These are phyloP conservation scores for Saprolegnia parasitica DNA, from an alignment of 352 stramenopile genomes.

Conservation along the genomic window DNA sequence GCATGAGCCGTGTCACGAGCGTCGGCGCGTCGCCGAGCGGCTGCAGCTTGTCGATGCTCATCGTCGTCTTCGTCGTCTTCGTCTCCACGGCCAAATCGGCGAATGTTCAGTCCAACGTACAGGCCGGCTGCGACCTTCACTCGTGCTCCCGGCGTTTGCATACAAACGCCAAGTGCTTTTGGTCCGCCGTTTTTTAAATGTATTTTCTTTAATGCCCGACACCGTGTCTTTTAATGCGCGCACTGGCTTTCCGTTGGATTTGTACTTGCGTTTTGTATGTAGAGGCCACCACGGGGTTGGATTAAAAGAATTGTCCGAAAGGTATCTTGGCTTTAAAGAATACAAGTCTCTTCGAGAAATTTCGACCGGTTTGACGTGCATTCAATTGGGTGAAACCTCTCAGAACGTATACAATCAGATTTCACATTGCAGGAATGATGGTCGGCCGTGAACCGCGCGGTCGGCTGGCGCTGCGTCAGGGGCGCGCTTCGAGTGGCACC, in stretches of 20 bases:
- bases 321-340: conserved; percentile 8
- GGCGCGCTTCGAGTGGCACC: not conserved
- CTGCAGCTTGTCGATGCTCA: conserved; percentile 26
- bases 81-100: conserved; percentile 15
- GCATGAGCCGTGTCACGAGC: conserved; percentile 23
- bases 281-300: not conserved
- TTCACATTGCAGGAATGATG: not conserved
- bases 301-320: not conserved
- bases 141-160: not conserved
- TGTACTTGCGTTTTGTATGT: not conserved
- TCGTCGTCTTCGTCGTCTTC: no score
- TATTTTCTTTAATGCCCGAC: conserved; percentile 3
- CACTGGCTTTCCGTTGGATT: conserved; percentile 21
- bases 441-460: not conserved
- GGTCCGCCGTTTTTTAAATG: not conserved
- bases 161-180: not conserved
- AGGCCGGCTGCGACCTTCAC: conserved; percentile 1
- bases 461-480: not conserved
- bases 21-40: conserved; percentile 6
- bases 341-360: conserved; percentile 8
- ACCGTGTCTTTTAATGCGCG: not conserved
- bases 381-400: conserved; percentile 3
- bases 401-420: not conserved
- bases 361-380: not conserved
- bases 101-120: conserved; percentile 28